Conservation (phyloP, 73 alveolate genomes). For the Effrenium voratum region DNA sequence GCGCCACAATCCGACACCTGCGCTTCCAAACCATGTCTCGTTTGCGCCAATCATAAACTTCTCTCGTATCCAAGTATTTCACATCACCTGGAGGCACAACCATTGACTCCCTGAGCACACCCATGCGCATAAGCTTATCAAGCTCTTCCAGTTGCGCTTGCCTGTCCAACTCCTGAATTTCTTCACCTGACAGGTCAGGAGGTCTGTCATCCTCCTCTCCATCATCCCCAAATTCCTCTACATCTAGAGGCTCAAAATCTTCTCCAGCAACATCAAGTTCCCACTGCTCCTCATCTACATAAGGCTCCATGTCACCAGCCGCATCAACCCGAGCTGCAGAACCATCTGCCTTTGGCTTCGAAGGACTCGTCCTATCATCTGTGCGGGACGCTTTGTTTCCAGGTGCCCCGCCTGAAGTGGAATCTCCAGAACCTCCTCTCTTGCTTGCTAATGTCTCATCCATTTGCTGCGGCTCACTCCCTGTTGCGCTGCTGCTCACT, state of each 20-base stretch:
- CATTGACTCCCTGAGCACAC: background rate
- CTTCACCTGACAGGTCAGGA: background rate
- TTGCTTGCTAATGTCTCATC: background rate
- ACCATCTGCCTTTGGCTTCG: background rate
- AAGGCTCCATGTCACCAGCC: background rate
- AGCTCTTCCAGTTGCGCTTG: background rate
- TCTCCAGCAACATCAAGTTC: background rate
- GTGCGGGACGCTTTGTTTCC: background rate
- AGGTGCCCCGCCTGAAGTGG: background rate
- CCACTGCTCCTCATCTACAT: background rate
- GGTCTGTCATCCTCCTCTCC: background rate
- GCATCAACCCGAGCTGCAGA: background rate
- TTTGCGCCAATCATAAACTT: background rate
- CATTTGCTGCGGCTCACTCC: too few species aligned
- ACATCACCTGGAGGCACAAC: background rate
- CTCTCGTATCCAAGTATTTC: background rate
- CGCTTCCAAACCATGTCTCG: background rate
- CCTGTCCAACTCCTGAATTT: background rate
- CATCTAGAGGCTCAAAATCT: background rate
- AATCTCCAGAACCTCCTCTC: background rate
- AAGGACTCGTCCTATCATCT: background rate
- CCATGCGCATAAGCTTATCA: background rate
- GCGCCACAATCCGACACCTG: background rate
- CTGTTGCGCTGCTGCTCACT: background rate
- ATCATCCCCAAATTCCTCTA: background rate